Evolutionary conservation across 176 grass and related monocot genomes (phyloP).

Genomic region (bread wheat (Triticum aestivum)): DNA sequence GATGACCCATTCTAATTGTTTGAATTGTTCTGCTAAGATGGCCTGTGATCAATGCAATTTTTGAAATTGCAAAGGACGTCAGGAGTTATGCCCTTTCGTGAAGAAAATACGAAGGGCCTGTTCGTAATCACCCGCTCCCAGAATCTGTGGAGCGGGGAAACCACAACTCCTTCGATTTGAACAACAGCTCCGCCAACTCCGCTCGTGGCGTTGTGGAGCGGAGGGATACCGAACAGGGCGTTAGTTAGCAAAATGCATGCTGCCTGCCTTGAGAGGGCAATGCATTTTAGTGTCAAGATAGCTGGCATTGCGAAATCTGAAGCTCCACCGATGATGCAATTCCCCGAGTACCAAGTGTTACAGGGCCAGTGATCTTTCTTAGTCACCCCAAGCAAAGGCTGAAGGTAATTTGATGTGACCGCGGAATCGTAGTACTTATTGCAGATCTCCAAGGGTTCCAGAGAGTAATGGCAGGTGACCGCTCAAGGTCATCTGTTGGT

Average conservation of each 20-base stretch:
- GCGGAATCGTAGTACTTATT: background rate
- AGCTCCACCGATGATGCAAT: background rate
- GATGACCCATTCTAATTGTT: background rate
- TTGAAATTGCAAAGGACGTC: background rate
- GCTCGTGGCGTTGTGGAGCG: too few relatives aligned
- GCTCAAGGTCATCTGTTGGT: background rate
- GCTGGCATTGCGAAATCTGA: background rate
- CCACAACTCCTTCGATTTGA: too few relatives aligned
- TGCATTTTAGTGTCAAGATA: background rate
- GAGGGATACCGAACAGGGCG: too few relatives aligned
- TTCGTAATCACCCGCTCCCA: too few relatives aligned
- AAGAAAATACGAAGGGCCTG: background rate
- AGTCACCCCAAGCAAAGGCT: background rate
- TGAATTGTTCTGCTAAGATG: background rate
- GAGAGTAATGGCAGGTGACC: background rate
- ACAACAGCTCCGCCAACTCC: too few relatives aligned
- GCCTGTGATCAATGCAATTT: background rate
- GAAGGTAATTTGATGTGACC: background rate
- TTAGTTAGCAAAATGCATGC: background rate
- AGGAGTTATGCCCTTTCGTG: background rate
- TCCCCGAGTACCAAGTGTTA: background rate
- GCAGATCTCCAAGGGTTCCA: background rate
- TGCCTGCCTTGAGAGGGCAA: background rate
- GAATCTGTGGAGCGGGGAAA: too few relatives aligned
- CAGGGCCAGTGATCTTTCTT: background rate